These are phyloP conservation scores for Marasmius tenuissimus DNA, from an alignment of 1,284 basidiomycete species.

Conservation along the genomic window DNA sequence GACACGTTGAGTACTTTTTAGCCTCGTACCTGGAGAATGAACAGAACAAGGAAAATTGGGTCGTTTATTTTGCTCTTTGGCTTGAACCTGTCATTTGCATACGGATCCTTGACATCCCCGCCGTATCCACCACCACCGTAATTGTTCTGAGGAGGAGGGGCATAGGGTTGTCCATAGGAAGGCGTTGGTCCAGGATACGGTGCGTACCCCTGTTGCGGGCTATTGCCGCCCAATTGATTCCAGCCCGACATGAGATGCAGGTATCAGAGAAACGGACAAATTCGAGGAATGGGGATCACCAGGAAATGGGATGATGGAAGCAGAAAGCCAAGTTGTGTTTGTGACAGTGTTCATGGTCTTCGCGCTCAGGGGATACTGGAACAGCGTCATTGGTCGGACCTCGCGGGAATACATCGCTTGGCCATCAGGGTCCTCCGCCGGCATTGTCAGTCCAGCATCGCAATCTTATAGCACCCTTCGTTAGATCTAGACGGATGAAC, in stretches of 20 bases:
- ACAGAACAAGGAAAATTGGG: conserved; percentile 68
- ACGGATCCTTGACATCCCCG: conserved; percentile 53
- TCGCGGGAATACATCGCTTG: no score
- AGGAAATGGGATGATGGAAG: neutral
- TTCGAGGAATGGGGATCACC: neutral
- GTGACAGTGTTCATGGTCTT: neutral
- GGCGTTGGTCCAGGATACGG: conserved; percentile 24
- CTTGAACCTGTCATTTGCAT: conserved; percentile 65
- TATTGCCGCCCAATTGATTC: conserved; percentile 22
- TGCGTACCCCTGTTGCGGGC: conserved; percentile 15
- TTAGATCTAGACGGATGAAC: no score
- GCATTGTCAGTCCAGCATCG: no score
- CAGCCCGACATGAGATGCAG: conserved; percentile 17
- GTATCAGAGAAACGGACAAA: neutral
- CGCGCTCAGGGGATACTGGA: neutral
- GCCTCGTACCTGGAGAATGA: conserved; percentile 58
- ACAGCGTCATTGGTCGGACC: neutral
- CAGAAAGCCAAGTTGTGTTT: neutral
- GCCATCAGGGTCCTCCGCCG: no score
- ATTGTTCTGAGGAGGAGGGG: conserved; percentile 19
- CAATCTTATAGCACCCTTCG: no score
- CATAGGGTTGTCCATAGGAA: conserved; percentile 23
- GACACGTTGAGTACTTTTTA: neutral
- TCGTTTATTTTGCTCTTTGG: conserved; percentile 74
- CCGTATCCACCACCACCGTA: conserved; percentile 24